Conservation (phyloP, 176 grass and related monocot species). For the Triticum monococcum region DNA sequence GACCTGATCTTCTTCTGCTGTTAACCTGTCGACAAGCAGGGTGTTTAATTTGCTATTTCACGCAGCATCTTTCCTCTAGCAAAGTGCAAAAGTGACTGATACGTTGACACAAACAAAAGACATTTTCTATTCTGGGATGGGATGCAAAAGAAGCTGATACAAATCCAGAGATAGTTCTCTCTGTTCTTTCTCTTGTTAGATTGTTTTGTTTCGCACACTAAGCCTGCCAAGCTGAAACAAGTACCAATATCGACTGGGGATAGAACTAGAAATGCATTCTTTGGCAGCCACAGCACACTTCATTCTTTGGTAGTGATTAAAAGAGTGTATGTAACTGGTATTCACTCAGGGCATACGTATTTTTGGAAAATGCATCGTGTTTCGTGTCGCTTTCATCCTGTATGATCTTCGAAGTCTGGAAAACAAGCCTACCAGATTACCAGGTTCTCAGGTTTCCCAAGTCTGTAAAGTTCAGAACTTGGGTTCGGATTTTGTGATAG, state of each 20-base stretch:
- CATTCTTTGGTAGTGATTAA: neutral
- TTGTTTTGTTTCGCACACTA: neutral
- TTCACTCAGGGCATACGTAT: neutral
- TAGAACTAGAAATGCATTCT: neutral
- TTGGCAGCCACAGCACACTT: too few species aligned
- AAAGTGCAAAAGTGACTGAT: neutral
- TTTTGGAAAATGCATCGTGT: too few species aligned
- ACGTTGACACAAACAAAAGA: neutral
- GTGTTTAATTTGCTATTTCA: neutral
- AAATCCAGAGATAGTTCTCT: neutral
- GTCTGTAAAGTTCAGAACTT: too few species aligned
- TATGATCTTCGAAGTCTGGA: too few species aligned
- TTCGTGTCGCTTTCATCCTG: too few species aligned
- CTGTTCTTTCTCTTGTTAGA: neutral
- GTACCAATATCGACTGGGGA: neutral
- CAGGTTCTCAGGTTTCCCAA: too few species aligned
- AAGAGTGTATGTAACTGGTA: neutral
- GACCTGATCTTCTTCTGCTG: neutral
- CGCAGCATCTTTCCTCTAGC: neutral
- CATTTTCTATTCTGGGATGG: neutral
- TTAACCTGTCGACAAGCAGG: neutral
- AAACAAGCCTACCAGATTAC: too few species aligned
- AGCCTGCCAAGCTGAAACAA: neutral
- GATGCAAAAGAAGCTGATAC: neutral
- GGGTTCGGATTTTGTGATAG: too few species aligned